Evolutionary conservation across 768 basidiomycete genomes (phyloP).

Genomic region (Nidularia pulvinata): DNA sequence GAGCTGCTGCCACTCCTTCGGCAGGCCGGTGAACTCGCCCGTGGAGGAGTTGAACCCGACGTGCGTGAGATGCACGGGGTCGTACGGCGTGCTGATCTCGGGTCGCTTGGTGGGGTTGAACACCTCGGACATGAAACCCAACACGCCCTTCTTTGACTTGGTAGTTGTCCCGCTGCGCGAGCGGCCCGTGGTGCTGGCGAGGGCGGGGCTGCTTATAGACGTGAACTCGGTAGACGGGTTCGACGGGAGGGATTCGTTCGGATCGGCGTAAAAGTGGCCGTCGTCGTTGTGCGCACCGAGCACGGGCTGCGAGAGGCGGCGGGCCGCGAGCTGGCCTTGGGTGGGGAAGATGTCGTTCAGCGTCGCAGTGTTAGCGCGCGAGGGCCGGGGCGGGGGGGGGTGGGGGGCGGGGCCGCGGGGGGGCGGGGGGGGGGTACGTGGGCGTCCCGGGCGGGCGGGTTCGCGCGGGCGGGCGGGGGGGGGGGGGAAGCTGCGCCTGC

Average conservation of each 20-base stretch:
- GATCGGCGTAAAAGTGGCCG: slow-evolving; percentile 44
- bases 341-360: slow-evolving; percentile 71
- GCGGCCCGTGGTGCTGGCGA: slow-evolving; percentile 21
- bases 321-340: slow-evolving; percentile 35
- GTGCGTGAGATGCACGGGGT: slow-evolving; percentile 98
- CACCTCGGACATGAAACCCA: slow-evolving; percentile 70
- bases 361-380: slow-evolving; percentile 82
- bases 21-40: slow-evolving; percentile 96
- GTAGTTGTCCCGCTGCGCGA: slow-evolving; percentile 48
- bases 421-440: no score
- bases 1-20: slow-evolving; percentile 99
- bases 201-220: slow-evolving; percentile 13
- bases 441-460: no score
- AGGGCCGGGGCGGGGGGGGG: slow-evolving; percentile 76
- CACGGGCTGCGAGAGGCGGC: slow-evolving; percentile 51
- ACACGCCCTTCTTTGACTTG: slow-evolving; percentile 66
- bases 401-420: no score
- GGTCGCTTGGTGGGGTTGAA: slow-evolving; percentile 75
- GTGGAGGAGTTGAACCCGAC: slow-evolving; percentile 99
- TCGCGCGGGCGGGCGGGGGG: no score
- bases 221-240: slow-evolving; percentile 24
- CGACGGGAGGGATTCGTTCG: slow-evolving; percentile 37
- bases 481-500: no score
- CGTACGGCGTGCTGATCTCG: slow-evolving; percentile 97
- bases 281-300: slow-evolving; percentile 26